These are phyloP conservation scores for Neltuma alba DNA, from an alignment of 306 rosid genomes.

Conservation along the genomic window DNA sequence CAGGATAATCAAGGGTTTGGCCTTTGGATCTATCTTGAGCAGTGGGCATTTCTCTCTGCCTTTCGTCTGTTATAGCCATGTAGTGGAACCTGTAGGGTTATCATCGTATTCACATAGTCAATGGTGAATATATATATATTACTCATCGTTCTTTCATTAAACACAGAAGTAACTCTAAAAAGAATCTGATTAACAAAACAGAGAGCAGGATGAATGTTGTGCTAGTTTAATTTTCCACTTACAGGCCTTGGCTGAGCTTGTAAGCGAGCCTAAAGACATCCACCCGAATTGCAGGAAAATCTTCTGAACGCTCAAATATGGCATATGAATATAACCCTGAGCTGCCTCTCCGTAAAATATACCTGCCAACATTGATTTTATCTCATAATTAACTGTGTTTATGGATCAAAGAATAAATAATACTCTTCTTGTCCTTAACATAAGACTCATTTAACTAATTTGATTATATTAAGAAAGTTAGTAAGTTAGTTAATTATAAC, in stretches of 20 bases:
- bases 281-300: conserved; percentile 50
- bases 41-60: conserved; percentile 74
- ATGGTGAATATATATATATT: no score
- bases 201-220: no score
- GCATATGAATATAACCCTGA: conserved; percentile 65
- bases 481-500: no score
- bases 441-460: no score
- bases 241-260: conserved; percentile 52
- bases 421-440: no score
- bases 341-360: conserved; percentile 47
- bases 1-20: conserved; percentile 57
- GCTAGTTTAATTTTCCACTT: no score
- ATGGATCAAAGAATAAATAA: no score
- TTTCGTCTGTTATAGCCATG: conserved; percentile 66
- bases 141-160: no score
- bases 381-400: no score
- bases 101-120: no score
- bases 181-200: neutral
- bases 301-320: conserved; percentile 49
- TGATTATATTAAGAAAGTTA: no score
- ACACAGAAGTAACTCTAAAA: no score
- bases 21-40: conserved; percentile 54
- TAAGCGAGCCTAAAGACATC: conserved; percentile 50
- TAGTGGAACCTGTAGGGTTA: conserved; percentile 53
- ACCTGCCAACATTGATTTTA: conserved; percentile 40